A percentile compares a stretch with the other conserved stretches of the same genome.
Conservation (phyloP, 257 asterid species). For the Nicotiana undulata region DNA sequence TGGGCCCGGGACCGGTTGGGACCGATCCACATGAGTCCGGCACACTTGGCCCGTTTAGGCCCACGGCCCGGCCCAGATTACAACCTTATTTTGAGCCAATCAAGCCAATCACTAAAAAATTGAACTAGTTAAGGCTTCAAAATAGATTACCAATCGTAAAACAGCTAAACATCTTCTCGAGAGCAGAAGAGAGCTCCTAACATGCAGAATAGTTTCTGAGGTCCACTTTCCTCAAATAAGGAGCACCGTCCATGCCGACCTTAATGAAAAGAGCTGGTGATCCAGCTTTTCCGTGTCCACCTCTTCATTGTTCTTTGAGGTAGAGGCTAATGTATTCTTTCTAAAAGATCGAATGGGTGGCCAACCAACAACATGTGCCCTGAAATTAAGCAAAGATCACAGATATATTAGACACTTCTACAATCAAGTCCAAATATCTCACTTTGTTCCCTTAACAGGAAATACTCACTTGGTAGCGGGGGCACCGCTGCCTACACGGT, state of each 20-base stretch:
- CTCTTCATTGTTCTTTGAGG: slow-evolving; percentile 48
- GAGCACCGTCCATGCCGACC: slow-evolving; percentile 83
- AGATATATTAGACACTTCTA: neutral
- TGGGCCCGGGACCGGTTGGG: no score
- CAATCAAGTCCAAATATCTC: neutral
- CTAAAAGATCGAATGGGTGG: slow-evolving; percentile 60
- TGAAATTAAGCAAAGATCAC: slow-evolving; percentile 17
- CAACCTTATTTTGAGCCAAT: neutral
- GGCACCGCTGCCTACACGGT: slow-evolving; percentile 21
- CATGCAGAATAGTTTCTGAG: slow-evolving; percentile 50
- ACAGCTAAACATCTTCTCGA: slow-evolving; percentile 72
- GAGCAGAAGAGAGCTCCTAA: slow-evolving; percentile 61
- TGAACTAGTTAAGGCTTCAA: neutral
- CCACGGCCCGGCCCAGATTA: no score
- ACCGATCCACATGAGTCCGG: no score
- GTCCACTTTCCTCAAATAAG: slow-evolving; percentile 66
- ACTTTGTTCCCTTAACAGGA: neutral
- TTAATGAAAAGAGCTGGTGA: slow-evolving; percentile 46
- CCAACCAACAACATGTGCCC: slow-evolving; percentile 86
- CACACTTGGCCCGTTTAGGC: no score
- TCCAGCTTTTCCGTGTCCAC: slow-evolving; percentile 51
- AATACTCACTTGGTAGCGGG: slow-evolving; percentile 56
- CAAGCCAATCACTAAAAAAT: neutral
- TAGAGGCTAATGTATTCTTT: slow-evolving; percentile 45
- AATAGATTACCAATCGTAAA: slow-evolving; percentile 50